Base-by-base conservation (phyloP, 2,329 filamentous ascomycete genomes). In the Balansia obtecta region DNA sequence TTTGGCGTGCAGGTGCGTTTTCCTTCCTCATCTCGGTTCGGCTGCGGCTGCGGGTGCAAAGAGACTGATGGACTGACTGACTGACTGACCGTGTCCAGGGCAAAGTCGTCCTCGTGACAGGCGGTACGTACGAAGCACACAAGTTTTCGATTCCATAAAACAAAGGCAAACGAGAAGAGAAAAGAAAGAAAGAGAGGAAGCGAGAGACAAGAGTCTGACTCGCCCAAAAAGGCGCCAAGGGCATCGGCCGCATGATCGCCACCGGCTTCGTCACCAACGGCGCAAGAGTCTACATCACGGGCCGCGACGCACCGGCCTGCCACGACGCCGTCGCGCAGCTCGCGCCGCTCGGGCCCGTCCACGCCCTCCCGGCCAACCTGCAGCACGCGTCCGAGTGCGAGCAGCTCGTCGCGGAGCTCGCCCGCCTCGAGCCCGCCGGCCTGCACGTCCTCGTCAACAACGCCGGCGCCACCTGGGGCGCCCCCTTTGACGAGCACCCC, bases 371-470 rank as follows among this genome's bases (percentile, higher is more conserved):
- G 2, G 80, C 80, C n/a, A 75, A 85, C 64, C 75, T 85, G 50
- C 80, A 83, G 65, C 71, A 75, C 54, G 71, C 79, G 20, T 65
- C 72, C 37, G 77, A 79, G 39, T 76, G 78, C 64, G 66, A 72
- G 55, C 64, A 67, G 27, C 70, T 85, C 18, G 78, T 74, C 0
- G 65, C 68, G 1, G 72, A 77, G 58, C 63, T 85, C 22, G 57
- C 66, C 38, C 65, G 66, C 52, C 66, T 68, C 39, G 79, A 82
- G 59, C 53, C 61, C 57, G 48, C 56, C 56, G 68, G 71, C 50
- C 71, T 85, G 20, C 72, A 85, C 59, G 69, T 85, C 43, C 72
- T 85, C 11, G 71, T 85, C 56, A 83, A 85, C 70, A 85, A 85
- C 68, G 75, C 71, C 44, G 82, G 82, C 55, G 77, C 75, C 38